phyloP scores from a whole-genome alignment of 2,329 filamentous ascomycete genomes.

The Ophiostoma triangulosporum region DNA sequence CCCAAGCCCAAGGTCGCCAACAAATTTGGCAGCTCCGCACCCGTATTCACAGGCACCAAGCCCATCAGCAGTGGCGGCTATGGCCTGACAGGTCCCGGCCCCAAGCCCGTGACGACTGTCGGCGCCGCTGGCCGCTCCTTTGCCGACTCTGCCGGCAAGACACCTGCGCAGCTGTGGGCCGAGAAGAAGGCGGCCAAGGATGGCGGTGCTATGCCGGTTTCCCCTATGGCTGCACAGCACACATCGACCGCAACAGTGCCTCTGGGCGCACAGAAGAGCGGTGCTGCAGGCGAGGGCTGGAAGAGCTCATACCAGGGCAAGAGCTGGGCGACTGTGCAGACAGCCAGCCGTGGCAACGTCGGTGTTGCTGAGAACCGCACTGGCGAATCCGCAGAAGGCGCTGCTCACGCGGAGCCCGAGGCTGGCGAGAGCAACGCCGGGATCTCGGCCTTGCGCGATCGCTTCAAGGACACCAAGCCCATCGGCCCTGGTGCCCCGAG shows the following conservation, averaged over 20 bases:
- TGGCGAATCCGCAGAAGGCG: constrained; percentile 33
- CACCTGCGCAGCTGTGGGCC: constrained; percentile 90
- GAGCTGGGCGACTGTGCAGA: constrained; percentile 75
- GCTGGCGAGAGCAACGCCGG: constrained; percentile 45
- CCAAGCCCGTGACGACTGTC: constrained; percentile 45
- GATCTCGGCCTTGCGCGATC: constrained; percentile 64
- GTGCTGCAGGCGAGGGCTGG: constrained; percentile 60
- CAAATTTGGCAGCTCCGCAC: constrained; percentile 57
- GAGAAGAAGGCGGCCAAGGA: constrained; percentile 77
- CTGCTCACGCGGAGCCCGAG: constrained; percentile 28
- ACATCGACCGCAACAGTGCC: constrained; percentile 24
- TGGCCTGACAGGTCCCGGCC: constrained; percentile 48
- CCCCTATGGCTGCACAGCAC: constrained; percentile 15
- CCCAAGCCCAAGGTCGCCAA: constrained; percentile 94
- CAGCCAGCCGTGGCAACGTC: constrained; percentile 54
- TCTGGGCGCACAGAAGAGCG: constrained; percentile 50
- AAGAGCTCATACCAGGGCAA: constrained; percentile 87
- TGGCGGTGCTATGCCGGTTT: constrained; percentile 17
- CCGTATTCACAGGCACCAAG: constrained; percentile 69
- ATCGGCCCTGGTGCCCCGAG: constrained; percentile 38
- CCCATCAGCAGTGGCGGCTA: constrained; percentile 61
- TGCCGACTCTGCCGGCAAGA: constrained; percentile 89
- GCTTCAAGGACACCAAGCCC: constrained; percentile 64
- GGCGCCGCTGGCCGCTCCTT: constrained; percentile 83
- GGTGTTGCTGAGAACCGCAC: constrained; percentile 48